Base-by-base conservation (phyloP, 805 yeast species). In the Starmerella apis region DNA sequence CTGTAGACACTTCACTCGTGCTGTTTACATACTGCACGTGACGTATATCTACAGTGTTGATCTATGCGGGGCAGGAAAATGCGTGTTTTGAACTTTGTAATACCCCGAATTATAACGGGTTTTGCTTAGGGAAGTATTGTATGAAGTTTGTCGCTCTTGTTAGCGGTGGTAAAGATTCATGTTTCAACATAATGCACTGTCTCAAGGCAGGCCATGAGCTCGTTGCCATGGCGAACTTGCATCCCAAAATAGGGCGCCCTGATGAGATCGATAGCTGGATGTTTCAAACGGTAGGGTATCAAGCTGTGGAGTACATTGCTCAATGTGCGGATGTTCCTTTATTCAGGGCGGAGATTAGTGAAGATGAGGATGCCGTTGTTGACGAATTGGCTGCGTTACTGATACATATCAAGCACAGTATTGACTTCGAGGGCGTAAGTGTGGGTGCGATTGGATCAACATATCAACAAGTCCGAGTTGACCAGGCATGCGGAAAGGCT, bases 261-360 rank as follows among this genome's bases (percentile, higher is more conserved):
- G 81, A 79, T 57, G 98, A 92, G 64, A 68, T 92, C 48, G 96
- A 92, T 64, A 85, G 95, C 48, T 90, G 82, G 62, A 92, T 92
- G 98, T 92, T 85, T 65, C 98, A 92, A 66, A 92, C 98, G 0
- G 97, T 92, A 7, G 98, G 98, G 0, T 92, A 84, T 64, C 85
- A 83, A 54, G 77, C 83, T 3, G 71, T 92, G 2, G 73, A 76
- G 0, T 65, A 69, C 47, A 86, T 88, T 61, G 68, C 75, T 2
- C 72, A 80, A 52, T 84, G 95, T 60, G 68, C 84, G 37, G 88
- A 79, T 7, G 78, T 83, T 1, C 97, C 98, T 0, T 67, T 92
- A 63, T 86, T 81, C 60, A 68, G 95, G 46, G 77, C 75, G 5
- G 71, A 72, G 13, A 86, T 90, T 30, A 56, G 55, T 8, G 92